Evolutionary conservation across 768 basidiomycete genomes (phyloP).

Genomic region (Phylloporus arenicola): DNA sequence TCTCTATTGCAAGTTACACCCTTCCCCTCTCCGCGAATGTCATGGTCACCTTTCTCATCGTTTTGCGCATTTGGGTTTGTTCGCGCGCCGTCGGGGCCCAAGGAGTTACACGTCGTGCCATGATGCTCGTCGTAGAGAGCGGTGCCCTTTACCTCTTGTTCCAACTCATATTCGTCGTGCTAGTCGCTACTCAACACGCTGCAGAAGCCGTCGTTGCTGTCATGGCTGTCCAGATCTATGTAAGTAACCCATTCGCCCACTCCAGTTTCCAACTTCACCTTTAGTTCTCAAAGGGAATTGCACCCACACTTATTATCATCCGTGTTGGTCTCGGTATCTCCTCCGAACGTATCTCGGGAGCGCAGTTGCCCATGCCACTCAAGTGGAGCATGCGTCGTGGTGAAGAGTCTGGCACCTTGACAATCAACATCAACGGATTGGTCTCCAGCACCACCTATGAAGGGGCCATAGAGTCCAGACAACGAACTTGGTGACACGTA

Average conservation of each 20-base stretch:
- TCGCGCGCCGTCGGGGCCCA: constrained; percentile 16
- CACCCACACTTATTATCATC: constrained; percentile 33
- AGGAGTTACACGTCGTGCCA: constrained; percentile 24
- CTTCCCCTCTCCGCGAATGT: constrained; percentile 40
- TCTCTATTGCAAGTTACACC: constrained; percentile 32
- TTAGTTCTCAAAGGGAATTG: constrained; percentile 25
- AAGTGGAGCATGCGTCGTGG: constrained; percentile 16
- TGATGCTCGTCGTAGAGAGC: constrained; percentile 36
- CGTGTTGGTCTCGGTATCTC: constrained; percentile 31
- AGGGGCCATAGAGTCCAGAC: constrained; percentile 4
- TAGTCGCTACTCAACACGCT: constrained; percentile 30
- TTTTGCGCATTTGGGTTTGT: constrained; percentile 33
- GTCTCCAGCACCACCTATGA: constrained; percentile 17
- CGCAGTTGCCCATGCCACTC: constrained; percentile 18
- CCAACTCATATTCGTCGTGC: constrained; percentile 38
- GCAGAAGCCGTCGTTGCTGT: constrained; percentile 34
- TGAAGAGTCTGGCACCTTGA: constrained; percentile 12
- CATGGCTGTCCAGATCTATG: constrained; percentile 38
- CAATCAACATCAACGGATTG: constrained; percentile 16
- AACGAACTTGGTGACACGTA: not conserved
- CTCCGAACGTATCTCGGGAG: constrained; percentile 17
- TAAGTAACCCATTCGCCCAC: constrained; percentile 13
- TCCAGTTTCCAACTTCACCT: not conserved
- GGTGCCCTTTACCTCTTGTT: constrained; percentile 36
- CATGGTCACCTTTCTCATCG: constrained; percentile 39